Base-by-base conservation (phyloP, 352 stramenopile species). In the Globisporangium apiculatum region DNA sequence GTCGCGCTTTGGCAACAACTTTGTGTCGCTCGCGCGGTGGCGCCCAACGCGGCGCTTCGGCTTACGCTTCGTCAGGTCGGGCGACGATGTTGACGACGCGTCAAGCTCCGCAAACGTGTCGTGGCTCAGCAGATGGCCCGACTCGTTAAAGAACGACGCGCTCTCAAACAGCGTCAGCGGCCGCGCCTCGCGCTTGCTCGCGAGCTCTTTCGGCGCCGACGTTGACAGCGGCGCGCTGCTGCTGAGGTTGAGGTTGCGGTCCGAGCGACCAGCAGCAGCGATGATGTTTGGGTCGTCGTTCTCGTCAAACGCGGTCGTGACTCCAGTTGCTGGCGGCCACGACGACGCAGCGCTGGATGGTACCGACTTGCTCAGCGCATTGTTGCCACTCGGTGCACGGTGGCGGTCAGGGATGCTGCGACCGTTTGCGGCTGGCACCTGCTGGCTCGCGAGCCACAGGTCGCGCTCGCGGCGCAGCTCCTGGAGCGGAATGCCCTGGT, bases 151-250 rank as follows among this genome's bases (percentile, higher is more conserved):
- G 62, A 93, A 79, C 37, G 73, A 68, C 7, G 83, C 83, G 60
- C 74, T 89, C 42, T 93, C 83, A 51, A 93, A 91, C 4, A 93
- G 72, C 48, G 83, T 93, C 68, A 93, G 83, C 5, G 70, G 75
- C 5, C 79, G 73, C 37, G 66, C 67, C 50, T 79, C 76, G 7
- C 75, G 75, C 60, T 76, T 75, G 57, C 66, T 60, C 48, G 69
- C 24, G 7, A 43, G 72, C 3, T 61, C 62, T 45, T 73, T 73
- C 7, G 79, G 79, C n/a, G 70, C 75, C 4, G 79, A 45, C 52
- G 38, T 45, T 36, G 52, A 67, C 43, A 53, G 53, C 36, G 36
- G 57, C 48, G 62, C 45, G 51, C 37, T 35, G 31, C 35, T 14
- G 35, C 50, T 54, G 12, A 12, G 7, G 40, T 43, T 12, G 11